Percentiles rank a stretch among this genome's conserved stretches.
These are phyloP conservation scores for Thelephora terrestris DNA, from an alignment of 1,284 basidiomycete species.

Conservation along the genomic window DNA sequence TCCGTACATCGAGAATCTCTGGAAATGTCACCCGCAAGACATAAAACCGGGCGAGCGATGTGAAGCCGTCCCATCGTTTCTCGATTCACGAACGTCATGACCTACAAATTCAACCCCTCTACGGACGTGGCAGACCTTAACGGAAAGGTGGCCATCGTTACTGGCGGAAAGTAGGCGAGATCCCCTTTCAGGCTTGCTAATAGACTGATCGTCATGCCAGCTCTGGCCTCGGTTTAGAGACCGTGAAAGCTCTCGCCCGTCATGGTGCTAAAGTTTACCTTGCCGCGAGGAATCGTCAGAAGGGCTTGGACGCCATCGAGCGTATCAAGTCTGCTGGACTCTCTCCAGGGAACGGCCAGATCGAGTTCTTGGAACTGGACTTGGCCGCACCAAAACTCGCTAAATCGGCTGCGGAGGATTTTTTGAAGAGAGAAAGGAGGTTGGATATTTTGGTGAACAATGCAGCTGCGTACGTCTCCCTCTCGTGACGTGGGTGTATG, in stretches of 20 bases:
- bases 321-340: constrained; percentile 25
- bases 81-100: too few relatives aligned
- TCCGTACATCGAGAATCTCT: too few relatives aligned
- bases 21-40: too few relatives aligned
- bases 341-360: constrained; percentile 23
- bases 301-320: constrained; percentile 29
- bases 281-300: constrained; percentile 28
- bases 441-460: constrained; percentile 53
- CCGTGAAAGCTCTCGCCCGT: constrained; percentile 26
- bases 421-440: constrained; percentile 35
- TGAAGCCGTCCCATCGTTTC: too few relatives aligned
- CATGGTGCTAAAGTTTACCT: constrained; percentile 37
- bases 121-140: constrained; percentile 25
- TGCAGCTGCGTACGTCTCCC: constrained; percentile 32
- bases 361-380: constrained; percentile 38
- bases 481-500: neutral
- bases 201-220: constrained; percentile 5
- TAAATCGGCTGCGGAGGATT: constrained; percentile 34
- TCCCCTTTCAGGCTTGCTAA: neutral
- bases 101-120: constrained; percentile 13
- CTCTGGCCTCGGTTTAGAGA: constrained; percentile 32
- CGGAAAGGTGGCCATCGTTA: constrained; percentile 31
- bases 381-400: constrained; percentile 31
- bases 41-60: too few relatives aligned
- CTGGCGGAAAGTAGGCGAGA: constrained; percentile 29